These are phyloP conservation scores for Epichloe uncinata DNA, from an alignment of 2,329 filamentous ascomycete genomes.

Conservation along the genomic window DNA sequence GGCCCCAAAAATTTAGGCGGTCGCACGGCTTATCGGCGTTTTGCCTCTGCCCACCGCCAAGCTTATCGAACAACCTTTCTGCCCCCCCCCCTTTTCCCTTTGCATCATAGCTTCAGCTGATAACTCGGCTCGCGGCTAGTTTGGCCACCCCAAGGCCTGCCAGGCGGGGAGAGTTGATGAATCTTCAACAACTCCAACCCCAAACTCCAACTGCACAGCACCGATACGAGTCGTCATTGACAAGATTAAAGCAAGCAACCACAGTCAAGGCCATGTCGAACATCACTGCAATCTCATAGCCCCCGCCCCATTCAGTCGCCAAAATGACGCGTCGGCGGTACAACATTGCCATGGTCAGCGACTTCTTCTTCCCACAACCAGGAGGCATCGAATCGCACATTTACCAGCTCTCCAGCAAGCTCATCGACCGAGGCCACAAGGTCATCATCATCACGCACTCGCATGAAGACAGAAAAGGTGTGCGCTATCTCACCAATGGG, in stretches of 20 bases:
- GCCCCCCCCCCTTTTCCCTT: background rate
- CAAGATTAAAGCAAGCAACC: background rate
- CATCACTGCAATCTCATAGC: background rate
- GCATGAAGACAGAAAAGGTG: conserved; percentile 78
- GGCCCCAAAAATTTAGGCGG: conserved; percentile 22
- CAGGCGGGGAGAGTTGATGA: no score
- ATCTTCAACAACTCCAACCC: no score
- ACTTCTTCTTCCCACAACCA: conserved; percentile 98
- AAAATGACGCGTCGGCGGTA: conserved; percentile 44
- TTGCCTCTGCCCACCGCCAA: conserved; percentile 24
- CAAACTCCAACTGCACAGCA: no score
- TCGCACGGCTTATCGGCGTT: conserved; percentile 21
- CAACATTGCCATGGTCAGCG: conserved; percentile 84
- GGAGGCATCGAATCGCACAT: conserved; percentile 97
- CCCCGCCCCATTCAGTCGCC: conserved; percentile 11
- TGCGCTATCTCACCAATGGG: conserved; percentile 93
- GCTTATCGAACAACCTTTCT: conserved; percentile 14
- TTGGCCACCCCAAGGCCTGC: background rate
- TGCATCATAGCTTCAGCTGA: background rate
- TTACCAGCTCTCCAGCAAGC: conserved; percentile 90
- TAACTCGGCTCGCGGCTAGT: no score
- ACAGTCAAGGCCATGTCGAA: background rate
- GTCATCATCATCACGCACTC: conserved; percentile 96
- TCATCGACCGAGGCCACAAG: conserved; percentile 95
- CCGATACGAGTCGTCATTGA: background rate